Conservation (phyloP, 208 protist species). For the Trypanosoma congolense region DNA sequence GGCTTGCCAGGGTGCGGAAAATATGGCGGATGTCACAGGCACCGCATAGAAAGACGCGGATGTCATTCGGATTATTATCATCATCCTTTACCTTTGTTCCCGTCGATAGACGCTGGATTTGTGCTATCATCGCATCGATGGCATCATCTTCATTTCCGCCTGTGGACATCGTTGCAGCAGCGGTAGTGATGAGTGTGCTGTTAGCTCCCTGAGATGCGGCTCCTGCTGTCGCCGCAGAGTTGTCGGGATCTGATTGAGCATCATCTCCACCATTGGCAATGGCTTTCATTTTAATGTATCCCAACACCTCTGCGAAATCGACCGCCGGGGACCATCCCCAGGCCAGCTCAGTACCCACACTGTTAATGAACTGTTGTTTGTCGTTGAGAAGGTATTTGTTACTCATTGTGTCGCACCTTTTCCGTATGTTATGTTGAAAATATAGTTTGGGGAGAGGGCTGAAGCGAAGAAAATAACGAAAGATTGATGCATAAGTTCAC, state of each 20-base stretch:
- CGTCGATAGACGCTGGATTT: slow-evolving; percentile 7
- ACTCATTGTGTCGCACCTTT: slow-evolving; percentile 45
- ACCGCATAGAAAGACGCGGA: slow-evolving; percentile 67
- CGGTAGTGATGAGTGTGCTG: no score
- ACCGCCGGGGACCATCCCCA: slow-evolving; percentile 89
- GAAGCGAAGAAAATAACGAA: not conserved
- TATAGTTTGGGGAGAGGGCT: slow-evolving; percentile 2
- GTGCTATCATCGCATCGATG: slow-evolving; percentile 45
- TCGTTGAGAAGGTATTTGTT: slow-evolving; percentile 83
- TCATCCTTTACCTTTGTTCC: not conserved
- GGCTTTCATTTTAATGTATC: not conserved
- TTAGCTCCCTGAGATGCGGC: no score
- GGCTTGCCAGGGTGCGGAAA: slow-evolving; percentile 63
- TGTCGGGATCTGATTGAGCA: no score
- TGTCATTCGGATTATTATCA: slow-evolving; percentile 4
- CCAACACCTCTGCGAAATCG: slow-evolving; percentile 38
- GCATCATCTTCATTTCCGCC: not conserved
- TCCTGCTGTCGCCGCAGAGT: no score
- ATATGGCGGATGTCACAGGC: slow-evolving; percentile 83
- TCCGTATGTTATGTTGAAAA: not conserved
- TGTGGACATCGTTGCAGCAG: no score
- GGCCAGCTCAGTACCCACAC: slow-evolving; percentile 74
- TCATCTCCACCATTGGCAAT: no score
- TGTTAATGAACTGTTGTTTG: slow-evolving; percentile 75
- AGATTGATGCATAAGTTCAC: no score